Percentiles rank a stretch among this genome's conserved stretches.
phyloP scores from a whole-genome alignment of 2,329 filamentous ascomycete species.

The Venturia asperata region DNA sequence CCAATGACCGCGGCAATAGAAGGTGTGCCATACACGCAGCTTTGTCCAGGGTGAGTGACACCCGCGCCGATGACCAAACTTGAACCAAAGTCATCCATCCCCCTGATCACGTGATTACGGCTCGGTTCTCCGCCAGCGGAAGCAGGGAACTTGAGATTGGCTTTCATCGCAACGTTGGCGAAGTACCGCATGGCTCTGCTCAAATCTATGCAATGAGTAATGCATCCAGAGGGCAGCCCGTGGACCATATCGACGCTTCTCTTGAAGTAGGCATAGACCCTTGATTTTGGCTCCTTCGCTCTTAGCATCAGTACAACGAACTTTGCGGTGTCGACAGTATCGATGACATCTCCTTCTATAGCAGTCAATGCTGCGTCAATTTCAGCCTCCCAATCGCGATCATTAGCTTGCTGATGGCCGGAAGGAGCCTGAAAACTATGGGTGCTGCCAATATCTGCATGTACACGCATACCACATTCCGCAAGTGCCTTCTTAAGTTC shows the following conservation, averaged over 20 bases:
- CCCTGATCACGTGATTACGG: slow-evolving; percentile 21
- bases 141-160: slow-evolving; percentile 28
- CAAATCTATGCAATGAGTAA: neutral
- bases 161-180: slow-evolving; percentile 27
- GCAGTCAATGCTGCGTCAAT: neutral
- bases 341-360: too few species aligned
- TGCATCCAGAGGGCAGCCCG: neutral
- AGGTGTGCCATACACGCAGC: slow-evolving; percentile 26
- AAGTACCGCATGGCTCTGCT: neutral
- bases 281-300: neutral
- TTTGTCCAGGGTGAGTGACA: slow-evolving; percentile 35
- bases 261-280: neutral
- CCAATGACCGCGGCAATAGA: slow-evolving; percentile 39
- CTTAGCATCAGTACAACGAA: neutral
- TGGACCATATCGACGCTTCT: neutral
- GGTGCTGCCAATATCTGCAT: too few species aligned
- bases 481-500: too few species aligned
- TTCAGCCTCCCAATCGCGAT: too few species aligned
- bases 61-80: slow-evolving; percentile 39
- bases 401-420: too few species aligned
- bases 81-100: slow-evolving; percentile 15
- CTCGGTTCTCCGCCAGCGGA: slow-evolving; percentile 19
- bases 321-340: neutral
- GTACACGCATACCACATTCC: too few species aligned
- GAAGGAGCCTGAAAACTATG: too few species aligned